A percentile compares a stretch with the other conserved stretches of the same genome.
phyloP scores from a whole-genome alignment of 352 stramenopile genomes.

The Thalassiosira hispida region DNA sequence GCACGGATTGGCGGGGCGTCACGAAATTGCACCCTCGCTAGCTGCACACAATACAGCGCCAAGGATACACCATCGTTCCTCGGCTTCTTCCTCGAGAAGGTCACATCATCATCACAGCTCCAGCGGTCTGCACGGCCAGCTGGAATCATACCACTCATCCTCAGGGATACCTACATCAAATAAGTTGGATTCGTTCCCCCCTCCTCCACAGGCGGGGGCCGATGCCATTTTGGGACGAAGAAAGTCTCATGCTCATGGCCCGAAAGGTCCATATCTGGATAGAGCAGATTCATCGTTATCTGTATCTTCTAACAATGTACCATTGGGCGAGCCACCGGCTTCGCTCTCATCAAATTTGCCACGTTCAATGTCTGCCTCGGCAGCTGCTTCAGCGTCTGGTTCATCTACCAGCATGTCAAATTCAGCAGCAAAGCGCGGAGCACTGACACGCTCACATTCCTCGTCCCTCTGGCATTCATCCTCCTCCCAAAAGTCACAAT shows the following conservation, averaged over 20 bases:
- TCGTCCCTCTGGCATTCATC: not conserved
- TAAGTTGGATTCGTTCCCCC: not conserved
- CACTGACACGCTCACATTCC: not conserved
- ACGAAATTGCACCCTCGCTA: too few relatives aligned
- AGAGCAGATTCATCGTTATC: not conserved
- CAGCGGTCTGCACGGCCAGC: too few relatives aligned
- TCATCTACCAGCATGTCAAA: not conserved
- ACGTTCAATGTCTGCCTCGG: too few relatives aligned
- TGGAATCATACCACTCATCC: not conserved
- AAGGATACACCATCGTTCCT: too few relatives aligned
- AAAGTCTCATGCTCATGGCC: not conserved
- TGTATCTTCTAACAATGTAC: too few relatives aligned
- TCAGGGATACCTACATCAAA: not conserved
- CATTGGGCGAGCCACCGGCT: too few relatives aligned
- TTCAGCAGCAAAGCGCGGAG: not conserved
- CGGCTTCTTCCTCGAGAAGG: too few relatives aligned
- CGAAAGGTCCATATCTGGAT: not conserved
- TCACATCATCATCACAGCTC: too few relatives aligned
- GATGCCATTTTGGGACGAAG: slow-evolving; percentile 43
- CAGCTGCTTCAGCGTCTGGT: not conserved
- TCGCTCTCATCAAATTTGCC: too few relatives aligned
- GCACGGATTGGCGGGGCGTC: too few relatives aligned
- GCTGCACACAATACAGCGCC: too few relatives aligned
- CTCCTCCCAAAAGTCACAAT: not conserved
- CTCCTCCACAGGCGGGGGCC: slow-evolving; percentile 25